Base-by-base conservation (phyloP, 306 rosid species). In the Vigna unguiculata region DNA sequence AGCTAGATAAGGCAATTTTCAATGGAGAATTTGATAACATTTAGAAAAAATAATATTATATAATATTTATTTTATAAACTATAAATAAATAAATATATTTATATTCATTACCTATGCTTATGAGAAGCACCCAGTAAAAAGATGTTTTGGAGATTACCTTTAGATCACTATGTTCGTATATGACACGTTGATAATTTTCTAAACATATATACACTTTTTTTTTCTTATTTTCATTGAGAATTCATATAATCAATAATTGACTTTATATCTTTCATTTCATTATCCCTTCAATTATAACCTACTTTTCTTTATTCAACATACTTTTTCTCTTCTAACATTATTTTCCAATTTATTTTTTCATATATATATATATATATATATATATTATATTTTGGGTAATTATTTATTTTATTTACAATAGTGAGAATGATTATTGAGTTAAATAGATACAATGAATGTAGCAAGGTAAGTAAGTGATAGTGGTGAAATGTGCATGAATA, bases 401-500 rank as follows among this genome's bases (percentile, higher is more conserved):
- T 38, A 5, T n/a, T 34, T 1, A 1, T 63, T n/a, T 40, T 66
- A 47, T 46, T 47, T 25, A 3, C 4, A 69, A 48, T n/a, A 51
- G 32, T 70, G 24, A 1, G 2, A 74, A 6, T 9, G 22, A 28
- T 19, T 28, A 12, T 63, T 21, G 61, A 7, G 13, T 17, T 22
- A 10, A 7, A 22, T 40, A 34, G 65, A 78, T 59, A 40, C 8
- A 59, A 58, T 48, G 76, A 69, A 67, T 32, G 71, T 25, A 32
- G 8, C 30, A 32, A 32, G 41, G 24, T 61, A 3, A 71, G 72
- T 49, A 63, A 43, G 69, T 2, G 7, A 80, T 80, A 1, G 49
- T 60, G 22, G 77, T 36, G 75, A 43, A 73, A 80, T 19, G 59
- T 24, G 13, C 17, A 63, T 59, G 15, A 43, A 65, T 59, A 38